A percentile compares a stretch with the other conserved stretches of the same genome.
Conservation (phyloP, 306 rosid genomes). For the Vicia faba region DNA sequence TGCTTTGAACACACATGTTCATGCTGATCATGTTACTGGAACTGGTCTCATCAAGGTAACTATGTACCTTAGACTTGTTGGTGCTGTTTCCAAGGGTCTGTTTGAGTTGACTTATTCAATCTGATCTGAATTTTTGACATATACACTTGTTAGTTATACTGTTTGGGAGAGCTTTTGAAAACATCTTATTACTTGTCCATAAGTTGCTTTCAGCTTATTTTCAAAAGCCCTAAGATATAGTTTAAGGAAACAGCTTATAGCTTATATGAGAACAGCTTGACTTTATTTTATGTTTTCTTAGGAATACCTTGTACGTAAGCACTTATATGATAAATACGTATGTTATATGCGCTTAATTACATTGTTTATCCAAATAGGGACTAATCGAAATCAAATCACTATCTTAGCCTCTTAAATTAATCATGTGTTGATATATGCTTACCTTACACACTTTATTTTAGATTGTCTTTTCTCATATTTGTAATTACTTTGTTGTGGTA, state of each 20-base stretch:
- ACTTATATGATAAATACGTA: neutral
- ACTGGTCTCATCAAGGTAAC: constrained; percentile 75
- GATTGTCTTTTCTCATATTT: neutral
- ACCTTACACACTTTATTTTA: neutral
- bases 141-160: neutral
- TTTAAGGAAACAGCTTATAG: neutral
- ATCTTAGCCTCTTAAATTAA: neutral
- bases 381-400: neutral
- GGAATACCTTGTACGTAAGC: neutral
- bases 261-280: neutral
- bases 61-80: constrained; percentile 32
- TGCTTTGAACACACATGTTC: constrained; percentile 95
- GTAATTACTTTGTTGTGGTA: neutral
- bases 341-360: neutral
- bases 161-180: neutral
- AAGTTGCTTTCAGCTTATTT: neutral
- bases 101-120: neutral
- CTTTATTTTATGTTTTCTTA: no score
- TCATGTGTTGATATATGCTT: neutral
- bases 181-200: neutral
- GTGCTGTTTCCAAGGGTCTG: neutral
- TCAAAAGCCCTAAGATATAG: neutral
- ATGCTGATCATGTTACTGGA: constrained; percentile 98
- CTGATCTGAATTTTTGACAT: neutral
- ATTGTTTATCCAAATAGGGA: neutral